Evolutionary conservation across 1,284 basidiomycete species (phyloP).

Genomic region (Rhodotorula sp.): DNA sequence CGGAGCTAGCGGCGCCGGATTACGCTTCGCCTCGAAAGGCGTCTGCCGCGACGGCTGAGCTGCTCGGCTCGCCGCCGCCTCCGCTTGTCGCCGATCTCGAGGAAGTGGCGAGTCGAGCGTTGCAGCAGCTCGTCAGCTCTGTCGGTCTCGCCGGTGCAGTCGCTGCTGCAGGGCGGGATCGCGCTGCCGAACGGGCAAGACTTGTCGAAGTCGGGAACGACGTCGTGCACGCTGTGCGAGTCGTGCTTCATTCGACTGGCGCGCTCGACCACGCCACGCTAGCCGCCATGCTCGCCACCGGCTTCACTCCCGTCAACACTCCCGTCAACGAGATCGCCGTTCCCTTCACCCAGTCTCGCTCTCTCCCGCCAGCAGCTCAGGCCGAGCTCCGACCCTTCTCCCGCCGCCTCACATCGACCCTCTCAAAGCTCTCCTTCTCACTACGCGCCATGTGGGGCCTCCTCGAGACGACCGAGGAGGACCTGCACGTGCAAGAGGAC

Average conservation of each 20-base stretch:
- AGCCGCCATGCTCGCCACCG: constrained; percentile 7
- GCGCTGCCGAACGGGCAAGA: constrained; percentile 17
- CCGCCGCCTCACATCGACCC: constrained; percentile 54
- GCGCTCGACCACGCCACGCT: constrained; percentile 32
- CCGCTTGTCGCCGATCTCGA: constrained; percentile 38
- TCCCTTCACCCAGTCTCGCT: background rate
- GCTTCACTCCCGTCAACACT: constrained; percentile 14
- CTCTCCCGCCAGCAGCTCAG: constrained; percentile 26
- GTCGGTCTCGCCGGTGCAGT: constrained; percentile 10
- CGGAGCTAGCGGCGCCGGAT: background rate
- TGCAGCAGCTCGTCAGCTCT: constrained; percentile 20
- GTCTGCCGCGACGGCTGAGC: constrained; percentile 11
- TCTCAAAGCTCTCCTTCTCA: constrained; percentile 55
- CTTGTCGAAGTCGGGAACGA: constrained; percentile 36
- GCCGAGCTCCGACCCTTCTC: constrained; percentile 51
- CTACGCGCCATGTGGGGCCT: constrained; percentile 51
- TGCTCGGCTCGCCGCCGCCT: constrained; percentile 30
- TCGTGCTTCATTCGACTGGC: constrained; percentile 49
- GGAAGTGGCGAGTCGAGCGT: constrained; percentile 14
- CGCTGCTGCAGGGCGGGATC: background rate
- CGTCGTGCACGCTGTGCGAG: constrained; percentile 66
- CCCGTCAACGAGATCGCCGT: constrained; percentile 26
- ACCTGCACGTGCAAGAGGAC: constrained; percentile 39
- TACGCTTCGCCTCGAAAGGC: background rate
- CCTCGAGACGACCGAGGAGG: constrained; percentile 45